Conservation (phyloP, 768 basidiomycete genomes). For the Mycena latifolia region DNA sequence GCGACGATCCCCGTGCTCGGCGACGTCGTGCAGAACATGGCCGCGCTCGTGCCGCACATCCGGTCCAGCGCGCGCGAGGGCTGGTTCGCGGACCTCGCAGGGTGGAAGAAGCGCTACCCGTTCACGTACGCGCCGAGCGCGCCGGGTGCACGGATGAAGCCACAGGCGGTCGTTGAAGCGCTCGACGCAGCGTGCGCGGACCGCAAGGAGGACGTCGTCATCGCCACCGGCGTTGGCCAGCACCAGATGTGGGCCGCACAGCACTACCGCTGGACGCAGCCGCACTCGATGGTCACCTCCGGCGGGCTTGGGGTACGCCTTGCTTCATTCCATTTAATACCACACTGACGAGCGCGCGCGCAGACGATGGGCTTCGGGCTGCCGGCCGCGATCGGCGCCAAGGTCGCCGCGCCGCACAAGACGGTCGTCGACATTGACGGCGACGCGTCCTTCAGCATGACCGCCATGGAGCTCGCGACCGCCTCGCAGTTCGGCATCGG, state of each 20-base stretch:
- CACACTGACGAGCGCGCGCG: neutral
- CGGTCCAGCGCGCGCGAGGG: constrained; percentile 68
- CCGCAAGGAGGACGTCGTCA: constrained; percentile 87
- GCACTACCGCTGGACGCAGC: constrained; percentile 90
- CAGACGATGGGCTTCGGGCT: constrained; percentile 99
- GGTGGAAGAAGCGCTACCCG: constrained; percentile 91
- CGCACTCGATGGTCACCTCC: constrained; percentile 90
- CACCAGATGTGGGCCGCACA: constrained; percentile 99
- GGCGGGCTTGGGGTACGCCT: constrained; percentile 88
- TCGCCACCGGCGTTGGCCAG: constrained; percentile 97
- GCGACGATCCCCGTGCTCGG: constrained; percentile 95
- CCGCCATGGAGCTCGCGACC: constrained; percentile 98
- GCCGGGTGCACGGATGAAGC: constrained; percentile 84
- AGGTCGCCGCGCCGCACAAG: constrained; percentile 95
- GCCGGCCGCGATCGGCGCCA: constrained; percentile 95
- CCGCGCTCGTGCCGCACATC: constrained; percentile 85
- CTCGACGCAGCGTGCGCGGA: constrained; percentile 84
- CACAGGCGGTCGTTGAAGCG: constrained; percentile 96
- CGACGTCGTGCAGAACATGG: constrained; percentile 89
- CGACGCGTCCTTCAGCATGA: constrained; percentile 99
- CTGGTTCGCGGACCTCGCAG: constrained; percentile 88
- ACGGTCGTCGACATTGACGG: constrained; percentile 97
- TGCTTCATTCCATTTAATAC: constrained; percentile 22
- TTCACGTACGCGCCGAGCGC: constrained; percentile 85
- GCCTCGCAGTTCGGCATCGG: constrained; percentile 93